Percentiles rank a stretch among this genome's conserved stretches.
Evolutionary conservation across 2,329 filamentous ascomycete species (phyloP).

Genomic region (Sclerotinia subarctica): DNA sequence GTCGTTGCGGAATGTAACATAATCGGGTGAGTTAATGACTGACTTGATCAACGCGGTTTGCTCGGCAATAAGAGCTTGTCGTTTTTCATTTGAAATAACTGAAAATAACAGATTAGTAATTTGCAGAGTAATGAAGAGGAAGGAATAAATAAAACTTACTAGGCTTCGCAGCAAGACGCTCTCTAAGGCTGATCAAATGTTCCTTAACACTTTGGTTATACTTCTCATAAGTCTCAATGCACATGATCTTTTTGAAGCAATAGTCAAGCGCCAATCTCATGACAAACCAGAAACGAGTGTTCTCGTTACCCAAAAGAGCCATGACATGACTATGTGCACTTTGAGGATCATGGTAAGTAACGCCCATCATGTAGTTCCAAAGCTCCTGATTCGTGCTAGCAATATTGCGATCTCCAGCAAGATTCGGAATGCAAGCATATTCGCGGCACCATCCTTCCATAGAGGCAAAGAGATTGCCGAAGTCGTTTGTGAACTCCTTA

Average conservation of each 20-base stretch:
- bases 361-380: constrained; percentile 42
- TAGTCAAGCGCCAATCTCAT: constrained; percentile 42
- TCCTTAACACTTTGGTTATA: constrained; percentile 34
- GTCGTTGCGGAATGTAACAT: constrained; percentile 30
- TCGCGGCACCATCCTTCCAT: constrained; percentile 17
- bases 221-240: constrained; percentile 38
- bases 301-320: constrained; percentile 38
- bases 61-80: constrained; percentile 41
- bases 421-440: constrained; percentile 2
- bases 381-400: constrained; percentile 32
- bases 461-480: constrained; percentile 1
- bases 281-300: constrained; percentile 40
- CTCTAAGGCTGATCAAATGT: constrained; percentile 30
- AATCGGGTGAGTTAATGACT: constrained; percentile 41
- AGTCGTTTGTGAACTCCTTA: constrained; percentile 7
- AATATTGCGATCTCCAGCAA: constrained; percentile 27
- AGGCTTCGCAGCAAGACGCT: constrained; percentile 20
- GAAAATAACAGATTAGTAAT: not conserved
- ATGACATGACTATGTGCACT: constrained; percentile 38
- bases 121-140: constrained; percentile 15
- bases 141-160: constrained; percentile 33
- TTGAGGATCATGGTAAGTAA: constrained; percentile 35
- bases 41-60: constrained; percentile 40
- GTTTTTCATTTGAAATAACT: constrained; percentile 29
- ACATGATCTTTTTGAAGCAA: constrained; percentile 40